Evolutionary conservation across 2,329 filamentous ascomycete species (phyloP).

Genomic region (Alternaria viburni): DNA sequence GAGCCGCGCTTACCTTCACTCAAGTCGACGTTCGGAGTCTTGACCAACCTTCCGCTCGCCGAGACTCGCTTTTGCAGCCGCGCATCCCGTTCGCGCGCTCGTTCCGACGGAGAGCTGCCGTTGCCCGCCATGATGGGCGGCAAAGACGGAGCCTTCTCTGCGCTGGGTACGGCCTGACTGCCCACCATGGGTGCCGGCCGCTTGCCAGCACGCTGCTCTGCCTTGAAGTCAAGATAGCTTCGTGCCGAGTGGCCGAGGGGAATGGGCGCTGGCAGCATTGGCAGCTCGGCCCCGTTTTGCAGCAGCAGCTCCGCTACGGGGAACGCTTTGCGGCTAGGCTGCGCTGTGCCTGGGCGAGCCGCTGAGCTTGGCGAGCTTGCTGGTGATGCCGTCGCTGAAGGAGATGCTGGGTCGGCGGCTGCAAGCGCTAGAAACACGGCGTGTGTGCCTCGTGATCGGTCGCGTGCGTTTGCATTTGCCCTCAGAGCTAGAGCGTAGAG

Average conservation of each 20-base stretch:
- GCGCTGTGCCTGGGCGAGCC: constrained; percentile 51
- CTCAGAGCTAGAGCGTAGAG: constrained; percentile 86
- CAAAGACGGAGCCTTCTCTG: constrained; percentile 68
- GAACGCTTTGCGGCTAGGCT: constrained; percentile 65
- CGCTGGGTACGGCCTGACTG: constrained; percentile 54
- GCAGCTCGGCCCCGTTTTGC: constrained; percentile 93
- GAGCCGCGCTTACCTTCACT: constrained; percentile 45
- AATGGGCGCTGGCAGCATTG: constrained; percentile 75
- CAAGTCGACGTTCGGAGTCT: constrained; percentile 35
- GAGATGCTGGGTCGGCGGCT: constrained; percentile 87
- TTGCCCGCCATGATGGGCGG: constrained; percentile 57
- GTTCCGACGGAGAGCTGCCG: constrained; percentile 48
- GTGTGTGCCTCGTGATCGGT: constrained; percentile 87
- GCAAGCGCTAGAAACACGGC: constrained; percentile 89
- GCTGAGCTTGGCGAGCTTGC: constrained; percentile 53
- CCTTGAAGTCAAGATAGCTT: constrained; percentile 82
- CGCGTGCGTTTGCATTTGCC: constrained; percentile 79
- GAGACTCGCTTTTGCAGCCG: constrained; percentile 50
- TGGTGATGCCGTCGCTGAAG: constrained; percentile 58
- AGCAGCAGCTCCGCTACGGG: constrained; percentile 88
- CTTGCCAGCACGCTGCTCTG: constrained; percentile 53
- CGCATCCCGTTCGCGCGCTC: constrained; percentile 46
- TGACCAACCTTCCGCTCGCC: constrained; percentile 50
- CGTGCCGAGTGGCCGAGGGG: constrained; percentile 81
- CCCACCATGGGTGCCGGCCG: constrained; percentile 52